Conservation (phyloP, 78 protist species). For the Cavenderia fasciculata region DNA sequence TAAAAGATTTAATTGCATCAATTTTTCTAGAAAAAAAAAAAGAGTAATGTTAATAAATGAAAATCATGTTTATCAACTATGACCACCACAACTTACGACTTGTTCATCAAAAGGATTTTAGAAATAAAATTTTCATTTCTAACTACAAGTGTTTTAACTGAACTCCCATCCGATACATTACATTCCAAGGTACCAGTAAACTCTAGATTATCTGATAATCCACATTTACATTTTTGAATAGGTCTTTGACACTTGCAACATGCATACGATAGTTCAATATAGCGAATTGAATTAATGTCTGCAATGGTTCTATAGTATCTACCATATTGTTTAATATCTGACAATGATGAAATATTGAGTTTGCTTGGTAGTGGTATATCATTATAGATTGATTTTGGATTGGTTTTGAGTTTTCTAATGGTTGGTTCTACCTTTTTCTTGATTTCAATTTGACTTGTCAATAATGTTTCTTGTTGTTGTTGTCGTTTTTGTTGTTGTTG, state of each 20-base stretch:
- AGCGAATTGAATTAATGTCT: slow-evolving; percentile 1
- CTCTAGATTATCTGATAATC: background rate
- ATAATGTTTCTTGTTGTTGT: background rate
- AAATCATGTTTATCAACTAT: too few relatives aligned
- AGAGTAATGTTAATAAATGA: too few relatives aligned
- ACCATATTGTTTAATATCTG: background rate
- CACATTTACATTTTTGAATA: slow-evolving; percentile 7
- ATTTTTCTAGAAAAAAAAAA: too few relatives aligned
- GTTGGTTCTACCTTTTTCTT: background rate
- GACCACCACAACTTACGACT: too few relatives aligned
- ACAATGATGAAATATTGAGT: background rate
- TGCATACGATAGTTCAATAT: slow-evolving; percentile 10
- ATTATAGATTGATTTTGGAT: too few relatives aligned
- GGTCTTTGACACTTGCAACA: background rate
- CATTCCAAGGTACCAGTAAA: slow-evolving; percentile 57
- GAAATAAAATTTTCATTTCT: slow-evolving; percentile 1
- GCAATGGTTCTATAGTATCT: slow-evolving; percentile 5
- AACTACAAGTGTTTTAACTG: background rate
- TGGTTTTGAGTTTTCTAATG: too few relatives aligned
- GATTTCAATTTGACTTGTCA: background rate
- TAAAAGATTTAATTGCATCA: too few relatives aligned
- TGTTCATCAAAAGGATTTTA: too few relatives aligned
- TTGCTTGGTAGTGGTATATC: too few relatives aligned
- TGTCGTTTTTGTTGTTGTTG: background rate
- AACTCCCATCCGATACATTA: slow-evolving; percentile 45